Conservation (phyloP, 139 green algal species). For the Tetradesmus lagerheimii region DNA sequence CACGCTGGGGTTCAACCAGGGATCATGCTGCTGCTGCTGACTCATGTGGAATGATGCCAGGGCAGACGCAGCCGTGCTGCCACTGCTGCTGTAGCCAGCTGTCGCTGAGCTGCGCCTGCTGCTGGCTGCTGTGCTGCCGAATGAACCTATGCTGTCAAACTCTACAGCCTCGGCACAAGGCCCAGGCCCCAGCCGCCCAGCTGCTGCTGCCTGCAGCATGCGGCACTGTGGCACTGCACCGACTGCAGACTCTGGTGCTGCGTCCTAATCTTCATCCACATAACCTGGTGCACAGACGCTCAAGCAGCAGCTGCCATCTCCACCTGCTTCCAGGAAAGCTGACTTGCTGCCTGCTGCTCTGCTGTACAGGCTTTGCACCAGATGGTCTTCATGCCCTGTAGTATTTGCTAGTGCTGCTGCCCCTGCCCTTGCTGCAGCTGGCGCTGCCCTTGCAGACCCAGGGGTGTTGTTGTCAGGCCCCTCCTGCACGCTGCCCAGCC, state of each 20-base stretch:
- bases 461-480: neutral
- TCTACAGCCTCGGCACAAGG: neutral
- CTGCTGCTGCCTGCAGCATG: neutral
- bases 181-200: too few relatives aligned
- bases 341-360: too few relatives aligned
- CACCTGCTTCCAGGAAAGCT: too few relatives aligned
- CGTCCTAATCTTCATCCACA: neutral
- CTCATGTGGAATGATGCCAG: neutral
- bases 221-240: neutral
- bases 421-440: neutral
- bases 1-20: neutral
- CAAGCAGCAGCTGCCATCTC: neutral
- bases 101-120: neutral
- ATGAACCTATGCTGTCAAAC: neutral
- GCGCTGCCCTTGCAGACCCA: neutral
- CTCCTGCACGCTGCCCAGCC: neutral
- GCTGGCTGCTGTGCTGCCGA: neutral
- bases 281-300: neutral
- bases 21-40: neutral
- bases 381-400: too few relatives aligned
- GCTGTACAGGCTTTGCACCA: too few relatives aligned
- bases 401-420: too few relatives aligned
- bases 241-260: neutral
- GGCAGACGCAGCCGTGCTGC: neutral
- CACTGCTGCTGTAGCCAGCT: neutral